Evolutionary conservation across 345 rosid species (phyloP).

Genomic region (Barbarea vulgaris): DNA sequence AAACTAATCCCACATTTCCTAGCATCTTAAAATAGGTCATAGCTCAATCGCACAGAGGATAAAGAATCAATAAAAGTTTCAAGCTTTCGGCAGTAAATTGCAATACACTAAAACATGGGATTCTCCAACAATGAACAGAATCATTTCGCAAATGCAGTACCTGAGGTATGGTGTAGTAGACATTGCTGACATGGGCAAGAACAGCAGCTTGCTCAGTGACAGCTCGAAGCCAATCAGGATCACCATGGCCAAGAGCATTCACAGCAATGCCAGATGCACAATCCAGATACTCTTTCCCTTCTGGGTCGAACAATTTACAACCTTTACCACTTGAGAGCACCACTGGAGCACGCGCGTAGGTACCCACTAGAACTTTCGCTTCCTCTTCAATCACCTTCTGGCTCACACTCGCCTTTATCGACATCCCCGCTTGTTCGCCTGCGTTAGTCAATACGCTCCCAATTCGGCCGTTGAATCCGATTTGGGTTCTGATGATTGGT

Average conservation of each 20-base stretch:
- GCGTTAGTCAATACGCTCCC: conserved; percentile 28
- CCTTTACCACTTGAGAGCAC: conserved; percentile 73
- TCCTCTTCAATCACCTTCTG: conserved; percentile 67
- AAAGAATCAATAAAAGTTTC: neutral
- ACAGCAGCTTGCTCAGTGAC: conserved; percentile 67
- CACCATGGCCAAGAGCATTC: conserved; percentile 78
- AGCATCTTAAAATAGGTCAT: neutral
- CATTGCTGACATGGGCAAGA: conserved; percentile 80
- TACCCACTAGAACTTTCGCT: conserved; percentile 61
- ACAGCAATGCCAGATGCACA: conserved; percentile 83
- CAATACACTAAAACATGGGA: neutral
- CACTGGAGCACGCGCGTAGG: conserved; percentile 76
- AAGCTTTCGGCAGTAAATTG: neutral
- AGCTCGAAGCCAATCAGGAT: conserved; percentile 79
- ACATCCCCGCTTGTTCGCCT: neutral
- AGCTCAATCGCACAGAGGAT: neutral
- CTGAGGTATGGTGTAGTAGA: conserved; percentile 79
- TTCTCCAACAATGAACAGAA: neutral
- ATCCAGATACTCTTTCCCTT: conserved; percentile 81
- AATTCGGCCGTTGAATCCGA: conserved; percentile 26
- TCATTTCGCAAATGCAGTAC: conserved; percentile 31
- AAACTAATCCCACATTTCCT: neutral
- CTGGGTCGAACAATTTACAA: conserved; percentile 76
- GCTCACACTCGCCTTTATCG: conserved; percentile 37
- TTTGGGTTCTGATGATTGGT: conserved; percentile 2